Conservation (phyloP, 2,329 filamentous ascomycete species). For the Lecanoromycetidae sp. region DNA sequence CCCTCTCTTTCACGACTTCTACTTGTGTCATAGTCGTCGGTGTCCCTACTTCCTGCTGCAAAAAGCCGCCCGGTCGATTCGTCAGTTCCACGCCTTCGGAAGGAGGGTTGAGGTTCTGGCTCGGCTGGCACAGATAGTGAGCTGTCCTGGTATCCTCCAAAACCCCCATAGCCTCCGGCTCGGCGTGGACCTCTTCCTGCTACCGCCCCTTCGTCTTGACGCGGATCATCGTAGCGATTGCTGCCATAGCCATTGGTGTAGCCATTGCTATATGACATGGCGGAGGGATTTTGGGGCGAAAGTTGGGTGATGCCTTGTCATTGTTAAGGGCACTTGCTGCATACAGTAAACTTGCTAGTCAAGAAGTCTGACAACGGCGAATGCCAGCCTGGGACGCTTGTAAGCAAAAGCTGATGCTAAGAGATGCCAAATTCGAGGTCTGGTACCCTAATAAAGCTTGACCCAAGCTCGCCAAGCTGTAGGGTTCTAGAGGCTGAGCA, state of each 20-base stretch:
- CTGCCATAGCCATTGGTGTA: conserved; percentile 16
- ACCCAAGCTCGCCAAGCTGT: too few relatives aligned
- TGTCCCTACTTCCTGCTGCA: conserved; percentile 13
- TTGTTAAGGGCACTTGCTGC: too few relatives aligned
- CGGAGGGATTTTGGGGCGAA: not conserved
- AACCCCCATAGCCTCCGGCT: conserved; percentile 34
- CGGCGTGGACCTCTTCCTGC: conserved; percentile 26
- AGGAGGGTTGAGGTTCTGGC: conserved; percentile 9
- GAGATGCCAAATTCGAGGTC: too few relatives aligned
- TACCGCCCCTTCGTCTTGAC: conserved; percentile 4
- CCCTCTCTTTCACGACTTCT: conserved; percentile 14
- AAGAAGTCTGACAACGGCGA: too few relatives aligned
- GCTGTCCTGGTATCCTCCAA: conserved; percentile 24
- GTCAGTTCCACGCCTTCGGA: conserved; percentile 8
- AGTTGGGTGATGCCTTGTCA: not conserved
- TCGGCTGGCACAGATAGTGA: conserved; percentile 20
- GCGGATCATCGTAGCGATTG: conserved; percentile 12
- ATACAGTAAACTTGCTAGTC: too few relatives aligned
- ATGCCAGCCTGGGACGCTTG: too few relatives aligned
- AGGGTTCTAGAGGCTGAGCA: too few relatives aligned
- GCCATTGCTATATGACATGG: conserved; percentile 17
- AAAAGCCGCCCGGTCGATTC: conserved; percentile 8
- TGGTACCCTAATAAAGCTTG: too few relatives aligned
- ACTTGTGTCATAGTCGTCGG: conserved; percentile 8
- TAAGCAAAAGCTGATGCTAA: too few relatives aligned